Percentiles rank a stretch among this genome's conserved stretches.
Evolutionary conservation across 768 basidiomycete species (phyloP).

Genomic region (Hygrophorus pudorinus): DNA sequence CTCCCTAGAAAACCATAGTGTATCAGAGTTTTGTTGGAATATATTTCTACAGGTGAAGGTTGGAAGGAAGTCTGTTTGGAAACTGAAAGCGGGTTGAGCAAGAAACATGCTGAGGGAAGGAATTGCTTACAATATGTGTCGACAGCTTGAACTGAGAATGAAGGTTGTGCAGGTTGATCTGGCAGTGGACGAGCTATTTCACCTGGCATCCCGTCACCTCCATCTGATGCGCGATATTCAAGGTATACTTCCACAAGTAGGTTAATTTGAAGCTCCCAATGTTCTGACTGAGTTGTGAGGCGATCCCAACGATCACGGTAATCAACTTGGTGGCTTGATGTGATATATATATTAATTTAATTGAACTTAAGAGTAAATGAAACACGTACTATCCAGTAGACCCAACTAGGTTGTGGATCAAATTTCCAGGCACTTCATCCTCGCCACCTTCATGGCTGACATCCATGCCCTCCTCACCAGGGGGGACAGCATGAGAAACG

Average conservation of each 20-base stretch:
- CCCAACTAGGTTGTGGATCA: neutral
- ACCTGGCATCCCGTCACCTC: too few relatives aligned
- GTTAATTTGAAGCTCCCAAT: slow-evolving; percentile 8
- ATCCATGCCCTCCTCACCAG: slow-evolving; percentile 9
- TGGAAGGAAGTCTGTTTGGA: slow-evolving; percentile 1
- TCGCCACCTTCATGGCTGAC: slow-evolving; percentile 10
- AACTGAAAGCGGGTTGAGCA: slow-evolving; percentile 4
- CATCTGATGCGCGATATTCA: neutral
- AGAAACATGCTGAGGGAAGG: too few relatives aligned
- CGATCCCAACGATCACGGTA: slow-evolving; percentile 3
- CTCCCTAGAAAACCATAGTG: slow-evolving; percentile 16
- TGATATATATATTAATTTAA: too few relatives aligned
- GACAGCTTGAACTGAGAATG: too few relatives aligned
- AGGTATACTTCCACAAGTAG: slow-evolving; percentile 8
- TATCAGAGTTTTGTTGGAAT: slow-evolving; percentile 6
- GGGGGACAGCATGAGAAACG: slow-evolving; percentile 5
- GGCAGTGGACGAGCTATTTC: too few relatives aligned
- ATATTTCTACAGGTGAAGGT: neutral
- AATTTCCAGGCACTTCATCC: slow-evolving; percentile 7
- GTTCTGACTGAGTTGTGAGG: slow-evolving; percentile 5
- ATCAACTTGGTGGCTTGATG: slow-evolving; percentile 5
- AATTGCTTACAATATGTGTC: too few relatives aligned
- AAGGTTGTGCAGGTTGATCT: too few relatives aligned
- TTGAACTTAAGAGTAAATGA: too few relatives aligned
- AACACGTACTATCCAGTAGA: too few relatives aligned